A percentile compares a stretch with the other conserved stretches of the same genome.
Evolutionary conservation across 768 basidiomycete genomes (phyloP).

Genomic region (Phanerodontia chrysosporium): DNA sequence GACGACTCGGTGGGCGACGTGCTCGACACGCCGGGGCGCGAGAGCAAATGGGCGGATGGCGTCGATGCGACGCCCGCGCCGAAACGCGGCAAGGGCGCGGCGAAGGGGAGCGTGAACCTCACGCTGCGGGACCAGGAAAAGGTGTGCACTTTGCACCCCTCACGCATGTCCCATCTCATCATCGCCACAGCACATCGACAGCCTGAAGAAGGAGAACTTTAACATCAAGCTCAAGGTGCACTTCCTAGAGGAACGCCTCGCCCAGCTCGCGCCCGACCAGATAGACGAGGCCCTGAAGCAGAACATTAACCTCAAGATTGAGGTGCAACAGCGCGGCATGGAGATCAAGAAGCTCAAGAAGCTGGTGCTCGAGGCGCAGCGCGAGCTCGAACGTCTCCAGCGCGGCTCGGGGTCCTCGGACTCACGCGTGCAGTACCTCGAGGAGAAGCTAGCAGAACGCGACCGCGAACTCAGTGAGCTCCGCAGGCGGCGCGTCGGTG

Average conservation of each 20-base stretch:
- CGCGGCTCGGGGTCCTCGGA: constrained; percentile 23
- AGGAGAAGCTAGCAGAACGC: constrained; percentile 70
- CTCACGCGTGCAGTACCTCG: constrained; percentile 45
- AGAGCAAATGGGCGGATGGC: constrained; percentile 28
- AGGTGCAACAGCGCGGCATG: constrained; percentile 83
- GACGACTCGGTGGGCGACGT: constrained; percentile 35
- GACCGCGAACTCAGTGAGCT: constrained; percentile 69
- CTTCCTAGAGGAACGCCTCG: constrained; percentile 90
- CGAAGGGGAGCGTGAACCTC: constrained; percentile 37
- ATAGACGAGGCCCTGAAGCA: constrained; percentile 89
- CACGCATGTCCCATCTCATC: neutral
- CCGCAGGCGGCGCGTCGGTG: constrained; percentile 39
- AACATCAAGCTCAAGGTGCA: constrained; percentile 94
- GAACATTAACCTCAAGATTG: constrained; percentile 90
- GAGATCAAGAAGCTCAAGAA: constrained; percentile 93
- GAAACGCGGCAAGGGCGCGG: constrained; percentile 6
- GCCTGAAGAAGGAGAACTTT: constrained; percentile 96
- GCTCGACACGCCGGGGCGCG: constrained; percentile 50
- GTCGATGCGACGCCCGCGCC: constrained; percentile 10
- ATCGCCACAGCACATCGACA: constrained; percentile 76
- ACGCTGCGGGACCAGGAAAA: constrained; percentile 97
- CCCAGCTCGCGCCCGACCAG: constrained; percentile 86
- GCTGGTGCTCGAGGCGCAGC: constrained; percentile 77
- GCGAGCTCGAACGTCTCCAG: constrained; percentile 70
- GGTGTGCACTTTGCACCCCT: constrained; percentile 39